These are phyloP conservation scores for Gossypium turneri DNA, from an alignment of 345 rosid species.

Conservation along the genomic window DNA sequence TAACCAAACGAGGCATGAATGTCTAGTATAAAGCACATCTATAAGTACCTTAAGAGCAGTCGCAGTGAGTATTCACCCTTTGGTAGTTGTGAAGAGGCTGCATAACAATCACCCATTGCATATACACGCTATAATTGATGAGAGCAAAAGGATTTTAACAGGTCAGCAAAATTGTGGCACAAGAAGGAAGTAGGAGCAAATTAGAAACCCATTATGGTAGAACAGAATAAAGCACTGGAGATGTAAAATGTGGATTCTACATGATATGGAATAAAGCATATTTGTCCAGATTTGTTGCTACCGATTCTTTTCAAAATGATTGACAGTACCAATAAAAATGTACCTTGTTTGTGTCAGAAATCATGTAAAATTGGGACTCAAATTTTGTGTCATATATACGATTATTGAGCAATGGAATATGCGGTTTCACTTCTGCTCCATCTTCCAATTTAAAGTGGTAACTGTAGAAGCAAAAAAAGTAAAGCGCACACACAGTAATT, in stretches of 20 bases:
- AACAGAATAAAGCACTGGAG: slow-evolving; percentile 6
- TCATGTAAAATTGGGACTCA: slow-evolving; percentile 95
- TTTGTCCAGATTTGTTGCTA: background rate
- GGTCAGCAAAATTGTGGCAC: slow-evolving; percentile 6
- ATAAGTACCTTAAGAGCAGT: slow-evolving; percentile 63
- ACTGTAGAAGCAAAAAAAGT: slow-evolving; percentile 38
- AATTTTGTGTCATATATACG: slow-evolving; percentile 96
- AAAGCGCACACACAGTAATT: slow-evolving; percentile 5
- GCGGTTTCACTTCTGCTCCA: slow-evolving; percentile 81
- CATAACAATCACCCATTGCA: slow-evolving; percentile 88
- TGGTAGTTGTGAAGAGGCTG: slow-evolving; percentile 68
- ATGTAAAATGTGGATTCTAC: background rate
- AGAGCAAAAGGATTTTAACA: slow-evolving; percentile 3
- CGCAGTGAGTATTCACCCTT: slow-evolving; percentile 86
- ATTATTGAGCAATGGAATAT: slow-evolving; percentile 81
- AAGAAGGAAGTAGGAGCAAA: background rate
- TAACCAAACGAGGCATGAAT: too few relatives aligned
- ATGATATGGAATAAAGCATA: background rate
- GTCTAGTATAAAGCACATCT: background rate
- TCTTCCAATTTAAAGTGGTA: slow-evolving; percentile 94
- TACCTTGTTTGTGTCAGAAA: slow-evolving; percentile 93
- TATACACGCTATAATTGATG: slow-evolving; percentile 59
- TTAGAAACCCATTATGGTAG: background rate
- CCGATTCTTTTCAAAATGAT: slow-evolving; percentile 5
- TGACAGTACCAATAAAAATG: background rate